These are phyloP conservation scores for Parascedosporium putredinis DNA, from an alignment of 2,329 filamentous ascomycete genomes.

Conservation along the genomic window DNA sequence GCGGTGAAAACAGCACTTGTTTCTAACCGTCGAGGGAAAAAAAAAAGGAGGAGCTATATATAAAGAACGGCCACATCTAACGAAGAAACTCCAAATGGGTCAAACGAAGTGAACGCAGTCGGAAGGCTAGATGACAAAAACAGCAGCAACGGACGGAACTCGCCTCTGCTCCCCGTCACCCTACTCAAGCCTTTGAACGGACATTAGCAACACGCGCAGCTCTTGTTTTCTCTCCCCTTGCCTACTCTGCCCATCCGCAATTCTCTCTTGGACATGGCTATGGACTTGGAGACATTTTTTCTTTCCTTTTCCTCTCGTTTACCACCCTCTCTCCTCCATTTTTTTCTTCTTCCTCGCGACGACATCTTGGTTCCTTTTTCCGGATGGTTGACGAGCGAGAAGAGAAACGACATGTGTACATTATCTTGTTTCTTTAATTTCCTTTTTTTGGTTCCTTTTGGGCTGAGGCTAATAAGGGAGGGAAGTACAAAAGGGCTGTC, in stretches of 20 bases:
- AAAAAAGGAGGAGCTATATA: neutral
- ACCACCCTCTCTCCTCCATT: too few species aligned
- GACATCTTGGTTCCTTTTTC: too few species aligned
- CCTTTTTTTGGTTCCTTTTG: too few species aligned
- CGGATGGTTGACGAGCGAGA: too few species aligned
- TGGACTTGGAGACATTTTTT: too few species aligned
- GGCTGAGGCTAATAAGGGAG: neutral
- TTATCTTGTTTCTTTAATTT: too few species aligned
- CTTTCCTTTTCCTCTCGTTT: too few species aligned
- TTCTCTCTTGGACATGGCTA: neutral
- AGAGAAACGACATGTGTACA: neutral
- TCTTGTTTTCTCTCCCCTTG: neutral
- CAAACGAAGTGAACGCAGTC: neutral
- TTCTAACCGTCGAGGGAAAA: neutral
- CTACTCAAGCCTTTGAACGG: too few species aligned
- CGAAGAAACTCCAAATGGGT: neutral
- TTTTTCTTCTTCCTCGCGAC: too few species aligned
- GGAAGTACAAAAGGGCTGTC: constrained; percentile 11
- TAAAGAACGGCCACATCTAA: neutral
- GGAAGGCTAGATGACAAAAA: too few species aligned
- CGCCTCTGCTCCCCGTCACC: too few species aligned
- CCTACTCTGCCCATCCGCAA: neutral
- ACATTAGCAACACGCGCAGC: neutral
- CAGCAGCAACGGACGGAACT: too few species aligned
- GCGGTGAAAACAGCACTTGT: neutral